phyloP scores from a whole-genome alignment of 352 stramenopile genomes.

The Pythium phragmitis region DNA sequence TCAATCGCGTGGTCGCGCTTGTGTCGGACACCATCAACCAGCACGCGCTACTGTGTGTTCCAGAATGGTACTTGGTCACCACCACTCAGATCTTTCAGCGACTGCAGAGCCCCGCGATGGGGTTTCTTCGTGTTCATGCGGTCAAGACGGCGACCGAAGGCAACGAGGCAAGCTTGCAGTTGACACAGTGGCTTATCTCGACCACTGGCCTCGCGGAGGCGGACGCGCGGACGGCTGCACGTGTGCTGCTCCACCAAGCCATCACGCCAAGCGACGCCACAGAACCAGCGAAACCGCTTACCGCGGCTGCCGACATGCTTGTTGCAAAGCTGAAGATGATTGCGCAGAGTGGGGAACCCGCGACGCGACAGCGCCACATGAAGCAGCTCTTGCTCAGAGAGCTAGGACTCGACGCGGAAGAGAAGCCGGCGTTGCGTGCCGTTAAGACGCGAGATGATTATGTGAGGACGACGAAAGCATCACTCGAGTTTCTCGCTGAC shows the following conservation, averaged over 20 bases:
- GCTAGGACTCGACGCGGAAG: neutral
- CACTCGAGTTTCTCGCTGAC: slow-evolving; percentile 17
- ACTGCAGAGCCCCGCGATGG: slow-evolving; percentile 35
- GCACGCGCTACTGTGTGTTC: slow-evolving; percentile 44
- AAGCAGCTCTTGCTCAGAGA: slow-evolving; percentile 1
- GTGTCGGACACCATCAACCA: slow-evolving; percentile 56
- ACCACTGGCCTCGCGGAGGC: slow-evolving; percentile 7
- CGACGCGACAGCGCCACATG: neutral
- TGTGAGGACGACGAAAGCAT: neutral
- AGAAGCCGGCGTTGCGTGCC: neutral
- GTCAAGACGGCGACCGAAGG: neutral
- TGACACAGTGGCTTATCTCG: slow-evolving; percentile 7
- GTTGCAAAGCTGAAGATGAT: slow-evolving; percentile 7
- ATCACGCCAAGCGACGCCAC: too few relatives aligned
- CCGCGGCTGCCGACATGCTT: neutral
- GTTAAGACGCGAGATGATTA: neutral
- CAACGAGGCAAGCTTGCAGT: neutral
- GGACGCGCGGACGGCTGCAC: slow-evolving; percentile 6
- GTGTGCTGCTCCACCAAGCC: slow-evolving; percentile 2
- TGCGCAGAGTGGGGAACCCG: slow-evolving; percentile 2
- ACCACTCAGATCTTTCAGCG: slow-evolving; percentile 27
- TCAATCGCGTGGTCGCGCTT: slow-evolving; percentile 34
- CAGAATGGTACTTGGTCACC: slow-evolving; percentile 47
- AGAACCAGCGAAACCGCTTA: neutral
- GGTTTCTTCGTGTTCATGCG: slow-evolving; percentile 16